Base-by-base conservation (phyloP, 1,284 basidiomycete species). In the Cerioporus squamosus region DNA sequence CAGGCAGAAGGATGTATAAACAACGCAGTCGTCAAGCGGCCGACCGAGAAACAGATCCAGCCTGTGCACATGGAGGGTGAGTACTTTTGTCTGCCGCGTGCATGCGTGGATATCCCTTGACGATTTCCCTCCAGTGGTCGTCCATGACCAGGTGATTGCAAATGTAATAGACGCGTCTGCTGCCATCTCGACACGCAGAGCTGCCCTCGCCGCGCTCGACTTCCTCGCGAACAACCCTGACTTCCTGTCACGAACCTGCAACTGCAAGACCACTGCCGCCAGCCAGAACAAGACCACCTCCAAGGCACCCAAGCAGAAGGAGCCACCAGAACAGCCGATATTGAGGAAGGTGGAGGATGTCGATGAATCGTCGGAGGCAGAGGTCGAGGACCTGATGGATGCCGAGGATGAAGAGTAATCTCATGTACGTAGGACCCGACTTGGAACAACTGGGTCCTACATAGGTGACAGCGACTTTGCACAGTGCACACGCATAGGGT, bases 1-100 rank as follows among this genome's bases (percentile, higher is more conserved):
- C 87, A 90, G 66, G 80, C 81, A n/a, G 79, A 85, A 59, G 85
- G 86, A 39, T 91, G 91, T 68, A 84, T 85, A 50, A 72, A 80
- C 59, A 86, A 90, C 60, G 75, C 81, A 57, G 77, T 90, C 36
- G 69, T 77, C 42, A 88, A 84, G 60, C 69, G 74, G 31, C 24
- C 53, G 47, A 55, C 60, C 12, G 44, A 46, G 2, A 44, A 55
- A 33, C 55, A 57, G 47, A 62, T 58, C 44, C 20, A 26, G 26
- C 54, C 42, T 2, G 51, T 63, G 1, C 56, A 62, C 1, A 66
- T 65, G 59, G 61, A 66, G 23, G 71, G 71, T 72, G 46, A 31
- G 68, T 53, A 15, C 26, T 17, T 15, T 15, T 1, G 22, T 45
- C 24, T 33, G 29, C 33, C 22, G 10, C 10, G 9, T 14, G 15